Evolutionary conservation across 2,329 filamentous ascomycete genomes (phyloP), one percentile per base, ranked within the genome.

Genomic region (Trematosphaeria pertusa): DNA sequence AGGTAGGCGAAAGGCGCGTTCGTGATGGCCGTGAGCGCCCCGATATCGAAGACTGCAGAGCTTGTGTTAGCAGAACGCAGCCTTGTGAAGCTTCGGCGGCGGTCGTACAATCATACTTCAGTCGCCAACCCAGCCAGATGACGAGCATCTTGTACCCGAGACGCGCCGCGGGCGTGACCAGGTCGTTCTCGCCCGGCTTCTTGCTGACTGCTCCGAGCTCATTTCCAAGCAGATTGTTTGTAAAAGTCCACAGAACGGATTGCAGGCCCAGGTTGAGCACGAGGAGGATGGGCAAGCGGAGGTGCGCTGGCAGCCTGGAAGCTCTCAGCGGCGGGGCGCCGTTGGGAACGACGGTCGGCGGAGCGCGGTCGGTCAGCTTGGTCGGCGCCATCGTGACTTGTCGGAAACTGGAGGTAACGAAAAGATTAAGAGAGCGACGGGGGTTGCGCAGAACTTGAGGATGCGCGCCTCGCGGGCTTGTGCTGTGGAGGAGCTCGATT

Each of bases 1-100:
- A 97, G 84, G 65, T 88, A 89, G 52, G 88, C 83, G 61, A 84
- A 83, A 33, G 92, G 93, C 15, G 87, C 82, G 72, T 91, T 86
- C 44, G 87, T 86, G 32, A 97, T 77, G 50, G 90, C 58, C 4
- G 73, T 71, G 33, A 79, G 70, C 15, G 70, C 68, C 36, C 68
- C 61, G 44, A 78, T 69, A 57, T 79, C 77, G 47, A 74, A 64
- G 56, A 46, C 61, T 69, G 36, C 31, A 21, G 8, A 24, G 6
- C 1, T 3, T 1, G 6, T 5, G 15, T 64, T 45, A 61, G 52
- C 5, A 10, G 0, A 1, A 36, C 3, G 5, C 1, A 18, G 7
- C n/a, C n/a, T n/a, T 5, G 11, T 12, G n/a, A n/a, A 22, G 19
- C 19, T n/a, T 12, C 18, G 11, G 31, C 18, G 24, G 36, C 3